These are phyloP conservation scores for Bothriochloa decipiens DNA, from an alignment of 176 grass and related monocot genomes.

Conservation along the genomic window DNA sequence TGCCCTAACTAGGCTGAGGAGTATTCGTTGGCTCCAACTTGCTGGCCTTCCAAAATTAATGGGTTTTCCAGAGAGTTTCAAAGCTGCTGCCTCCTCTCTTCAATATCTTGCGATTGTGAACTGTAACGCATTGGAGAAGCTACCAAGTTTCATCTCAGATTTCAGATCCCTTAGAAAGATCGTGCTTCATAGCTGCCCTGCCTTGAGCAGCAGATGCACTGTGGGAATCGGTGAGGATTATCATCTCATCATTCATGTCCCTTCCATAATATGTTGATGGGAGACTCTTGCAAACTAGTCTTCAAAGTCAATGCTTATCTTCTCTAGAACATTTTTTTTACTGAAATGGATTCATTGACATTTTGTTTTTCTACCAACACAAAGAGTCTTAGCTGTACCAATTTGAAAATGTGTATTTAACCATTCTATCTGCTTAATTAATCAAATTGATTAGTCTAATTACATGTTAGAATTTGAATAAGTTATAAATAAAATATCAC, in stretches of 20 bases:
- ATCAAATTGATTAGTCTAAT: too few species aligned
- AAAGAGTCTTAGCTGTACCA: too few species aligned
- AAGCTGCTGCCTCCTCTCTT: constrained; percentile 14
- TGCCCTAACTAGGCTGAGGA: neutral
- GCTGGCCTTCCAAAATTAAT: constrained; percentile 5
- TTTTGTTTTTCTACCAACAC: too few species aligned
- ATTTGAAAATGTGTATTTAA: too few species aligned
- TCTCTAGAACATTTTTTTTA: too few species aligned
- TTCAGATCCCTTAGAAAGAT: neutral
- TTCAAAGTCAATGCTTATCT: neutral
- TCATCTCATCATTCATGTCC: constrained; percentile 31
- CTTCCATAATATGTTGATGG: neutral
- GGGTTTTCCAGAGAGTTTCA: constrained; percentile 4
- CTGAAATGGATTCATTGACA: too few species aligned
- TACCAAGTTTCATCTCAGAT: neutral
- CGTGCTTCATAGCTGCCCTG: neutral
- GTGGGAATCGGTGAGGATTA: neutral
- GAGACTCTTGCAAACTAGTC: neutral
- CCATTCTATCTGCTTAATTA: too few species aligned
- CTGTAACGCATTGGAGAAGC: neutral
- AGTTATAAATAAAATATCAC: too few species aligned
- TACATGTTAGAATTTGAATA: too few species aligned
- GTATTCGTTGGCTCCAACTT: neutral
- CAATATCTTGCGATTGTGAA: neutral
- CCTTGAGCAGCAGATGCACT: neutral